Evolutionary conservation across 257 asterid genomes (phyloP), one percentile per base, ranked within the genome.

Genomic region (Coffea eugenioides): DNA sequence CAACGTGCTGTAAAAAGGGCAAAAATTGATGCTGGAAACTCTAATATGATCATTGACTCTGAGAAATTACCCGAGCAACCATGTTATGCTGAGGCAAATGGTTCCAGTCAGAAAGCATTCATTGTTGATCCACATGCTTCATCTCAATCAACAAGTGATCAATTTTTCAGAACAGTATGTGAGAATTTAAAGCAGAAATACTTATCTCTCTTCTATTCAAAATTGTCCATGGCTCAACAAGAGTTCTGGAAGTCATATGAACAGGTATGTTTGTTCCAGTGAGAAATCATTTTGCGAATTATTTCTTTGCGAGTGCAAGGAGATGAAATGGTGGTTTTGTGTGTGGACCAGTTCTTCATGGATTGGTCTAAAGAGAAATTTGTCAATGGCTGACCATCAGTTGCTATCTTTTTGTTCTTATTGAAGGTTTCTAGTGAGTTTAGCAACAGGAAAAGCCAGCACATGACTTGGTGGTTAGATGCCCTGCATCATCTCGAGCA

Each of bases 381-480:
- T 39, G 16, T 77, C 8, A 51, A 70, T 51, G 34, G 66, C 67
- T 68, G 8, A 23, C 34, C 67, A 77, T 75, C 18, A 10, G 64
- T 79, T 73, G 49, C 39, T 56, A 51, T 69, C 45, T 57, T 52
- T 65, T 52, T 46, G 41, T 76, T 77, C 68, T 45, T 43, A 77
- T 56, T 79, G 85, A 82, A 95, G 99, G 97, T 93, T 70, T 83
- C 88, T 73, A 87, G 75, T 81, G 86, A 90, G 76, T 82, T 90
- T 81, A 77, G 77, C 23, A 84, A 86, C 69, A 87, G 94, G 85
- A 90, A 88, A 84, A 82, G 81, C 80, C 92, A 84, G 88, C 78
- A 87, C 70, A 71, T 82, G 25, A 79, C 92, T 80, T 95, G 99
- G 99, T 95, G 99, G 97, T 77, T 95, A 82, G 97, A 95, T 81